Base-by-base conservation (phyloP, 169 alveolate species). In the Cryptosporidium sp. region DNA sequence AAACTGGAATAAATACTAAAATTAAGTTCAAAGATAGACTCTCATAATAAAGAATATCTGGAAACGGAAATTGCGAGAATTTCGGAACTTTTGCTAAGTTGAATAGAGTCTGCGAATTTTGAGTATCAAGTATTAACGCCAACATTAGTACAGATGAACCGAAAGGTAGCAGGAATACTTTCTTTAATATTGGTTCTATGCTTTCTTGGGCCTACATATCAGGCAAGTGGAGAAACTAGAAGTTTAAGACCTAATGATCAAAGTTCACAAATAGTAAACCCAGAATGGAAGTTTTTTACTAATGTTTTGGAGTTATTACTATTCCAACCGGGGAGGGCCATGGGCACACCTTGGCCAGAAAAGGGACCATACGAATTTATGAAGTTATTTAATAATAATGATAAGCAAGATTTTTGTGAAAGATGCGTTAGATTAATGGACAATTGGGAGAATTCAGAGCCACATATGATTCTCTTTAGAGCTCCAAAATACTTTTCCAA, bases 331-430 rank as follows among this genome's bases (percentile, higher is more conserved):
- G 89, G 89, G 16, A 60, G 89, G 53, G 89, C 69, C 12, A 80
- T 80, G 89, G 89, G 89, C 16, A 62, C 75, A 18, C 89, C 89
- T 37, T 80, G 89, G 89, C 89, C 89, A 42, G 33, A 26, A 80
- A 44, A 21, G 16, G 68, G 80, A 26, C 89, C 89, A 12, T 62
- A 16, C 14, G 89, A 80, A 29, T 80, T 80, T 51, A 80, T 8
- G 48, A 60, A 65, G 68, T 80, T 80, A 29, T 42, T 80, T 23
- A 65, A 7, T 26, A 12, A 26, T n/a, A 42, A 80, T 44, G 10
- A 23, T 7, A 42, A 80, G 31, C 39, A 10, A 14, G 75, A 62
- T 8, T 80, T 80, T 37, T 80, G 89, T 48, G 16, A 10, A 29
- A 60, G 75, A 29, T 80, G 89, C 31, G 70, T 31, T 21, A 45